These are phyloP conservation scores for Zasmidium citrigriseum DNA, from an alignment of 2,329 filamentous ascomycete species.

Conservation along the genomic window DNA sequence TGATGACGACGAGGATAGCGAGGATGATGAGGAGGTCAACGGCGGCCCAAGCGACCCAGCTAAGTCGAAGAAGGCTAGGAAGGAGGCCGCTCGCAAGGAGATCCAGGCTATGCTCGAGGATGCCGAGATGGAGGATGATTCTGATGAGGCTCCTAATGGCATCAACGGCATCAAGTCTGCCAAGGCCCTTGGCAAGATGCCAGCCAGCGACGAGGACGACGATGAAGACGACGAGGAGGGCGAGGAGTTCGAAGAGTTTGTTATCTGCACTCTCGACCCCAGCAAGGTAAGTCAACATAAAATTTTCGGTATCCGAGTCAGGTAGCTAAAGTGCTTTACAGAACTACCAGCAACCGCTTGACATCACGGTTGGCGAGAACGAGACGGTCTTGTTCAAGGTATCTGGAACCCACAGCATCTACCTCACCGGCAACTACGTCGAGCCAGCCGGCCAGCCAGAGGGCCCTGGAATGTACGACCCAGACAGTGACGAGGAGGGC, in stretches of 20 bases:
- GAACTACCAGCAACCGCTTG: slow-evolving; percentile 93
- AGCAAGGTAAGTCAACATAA: slow-evolving; percentile 67
- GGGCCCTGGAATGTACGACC: slow-evolving; percentile 63
- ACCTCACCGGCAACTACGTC: slow-evolving; percentile 95
- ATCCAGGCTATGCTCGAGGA: slow-evolving; percentile 66
- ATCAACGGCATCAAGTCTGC: slow-evolving; percentile 61
- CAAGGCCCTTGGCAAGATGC: slow-evolving; percentile 72
- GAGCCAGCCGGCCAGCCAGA: slow-evolving; percentile 64
- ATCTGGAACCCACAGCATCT: slow-evolving; percentile 84
- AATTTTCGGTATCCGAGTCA: slow-evolving; percentile 8
- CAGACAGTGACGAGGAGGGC: slow-evolving; percentile 61
- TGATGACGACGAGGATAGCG: slow-evolving; percentile 53
- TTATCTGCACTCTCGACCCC: slow-evolving; percentile 93
- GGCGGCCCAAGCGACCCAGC: slow-evolving; percentile 88
- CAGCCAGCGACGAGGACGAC: slow-evolving; percentile 51
- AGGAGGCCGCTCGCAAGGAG: slow-evolving; percentile 74
- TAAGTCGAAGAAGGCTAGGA: slow-evolving; percentile 85
- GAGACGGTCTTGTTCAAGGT: slow-evolving; percentile 94
- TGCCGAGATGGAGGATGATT: slow-evolving; percentile 74
- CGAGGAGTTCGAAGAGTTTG: slow-evolving; percentile 79
- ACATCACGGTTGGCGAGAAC: slow-evolving; percentile 85
- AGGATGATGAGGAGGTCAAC: slow-evolving; percentile 74
- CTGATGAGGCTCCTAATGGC: slow-evolving; percentile 62
- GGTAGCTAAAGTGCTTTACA: slow-evolving; percentile 46
- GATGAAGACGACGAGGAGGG: slow-evolving; percentile 62